Evolutionary conservation across 108 stramenopile species (phyloP).

Genomic region (Discostella pseudostelligera): DNA sequence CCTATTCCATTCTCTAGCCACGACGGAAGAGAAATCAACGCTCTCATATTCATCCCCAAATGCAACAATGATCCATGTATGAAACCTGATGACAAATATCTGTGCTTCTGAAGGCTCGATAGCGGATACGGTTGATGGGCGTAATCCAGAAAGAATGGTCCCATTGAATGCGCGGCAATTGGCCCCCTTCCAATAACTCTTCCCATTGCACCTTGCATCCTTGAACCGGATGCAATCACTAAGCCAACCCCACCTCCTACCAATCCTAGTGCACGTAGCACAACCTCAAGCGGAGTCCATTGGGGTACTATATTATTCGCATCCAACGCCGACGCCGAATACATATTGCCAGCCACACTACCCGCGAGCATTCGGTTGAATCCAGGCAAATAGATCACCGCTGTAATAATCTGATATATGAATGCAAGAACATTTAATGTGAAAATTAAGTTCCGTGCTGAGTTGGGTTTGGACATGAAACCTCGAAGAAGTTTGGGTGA

Average conservation of each 20-base stretch:
- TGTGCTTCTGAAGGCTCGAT: slow-evolving; percentile 55
- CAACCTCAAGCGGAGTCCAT: slow-evolving; percentile 31
- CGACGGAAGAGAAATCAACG: slow-evolving; percentile 48
- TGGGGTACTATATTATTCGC: slow-evolving; percentile 46
- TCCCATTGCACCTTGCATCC: slow-evolving; percentile 16
- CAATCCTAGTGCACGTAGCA: slow-evolving; percentile 37
- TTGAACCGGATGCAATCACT: slow-evolving; percentile 36
- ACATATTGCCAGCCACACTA: slow-evolving; percentile 34
- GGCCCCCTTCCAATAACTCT: slow-evolving; percentile 15
- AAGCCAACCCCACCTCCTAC: slow-evolving; percentile 32
- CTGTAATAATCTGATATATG: slow-evolving; percentile 60
- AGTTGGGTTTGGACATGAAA: slow-evolving; percentile 25
- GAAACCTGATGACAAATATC: slow-evolving; percentile 76
- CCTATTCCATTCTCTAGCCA: slow-evolving; percentile 68
- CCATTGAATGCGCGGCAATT: slow-evolving; percentile 49
- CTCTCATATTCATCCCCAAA: slow-evolving; percentile 59
- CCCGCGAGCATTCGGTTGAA: slow-evolving; percentile 59
- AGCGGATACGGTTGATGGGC: slow-evolving; percentile 50
- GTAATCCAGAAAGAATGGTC: slow-evolving; percentile 56
- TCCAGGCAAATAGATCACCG: slow-evolving; percentile 45
- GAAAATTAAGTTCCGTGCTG: slow-evolving; percentile 42
- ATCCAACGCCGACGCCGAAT: slow-evolving; percentile 27
- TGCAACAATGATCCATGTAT: slow-evolving; percentile 70
- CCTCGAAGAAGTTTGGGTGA: slow-evolving; percentile 6
- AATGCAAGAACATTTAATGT: slow-evolving; percentile 48